Evolutionary conservation across 1,284 basidiomycete species (phyloP).

Genomic region (Marasmius oreades): DNA sequence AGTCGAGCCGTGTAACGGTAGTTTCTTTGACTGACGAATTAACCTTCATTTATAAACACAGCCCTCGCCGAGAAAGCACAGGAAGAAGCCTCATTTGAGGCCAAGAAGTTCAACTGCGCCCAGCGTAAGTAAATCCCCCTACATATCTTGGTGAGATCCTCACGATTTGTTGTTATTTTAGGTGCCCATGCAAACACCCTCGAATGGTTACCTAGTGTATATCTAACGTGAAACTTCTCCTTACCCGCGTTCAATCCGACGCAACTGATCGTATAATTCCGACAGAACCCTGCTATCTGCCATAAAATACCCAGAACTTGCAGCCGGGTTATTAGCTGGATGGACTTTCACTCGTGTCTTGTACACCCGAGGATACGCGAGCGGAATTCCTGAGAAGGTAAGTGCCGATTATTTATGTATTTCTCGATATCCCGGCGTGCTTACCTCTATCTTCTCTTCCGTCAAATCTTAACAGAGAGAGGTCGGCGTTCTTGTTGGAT

Average conservation of each 20-base stretch:
- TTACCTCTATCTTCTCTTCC: neutral
- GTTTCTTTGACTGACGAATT: neutral
- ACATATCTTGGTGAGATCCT: neutral
- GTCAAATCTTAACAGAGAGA: neutral
- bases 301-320: conserved; percentile 35
- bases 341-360: conserved; percentile 37
- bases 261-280: neutral
- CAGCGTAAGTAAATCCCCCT: conserved; percentile 23
- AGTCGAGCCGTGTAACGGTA: neutral
- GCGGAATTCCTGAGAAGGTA: conserved; percentile 33
- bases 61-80: conserved; percentile 45
- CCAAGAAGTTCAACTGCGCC: conserved; percentile 37
- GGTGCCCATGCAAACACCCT: conserved; percentile 49
- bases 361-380: conserved; percentile 39
- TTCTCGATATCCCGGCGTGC: neutral
- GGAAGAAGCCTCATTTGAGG: conserved; percentile 29
- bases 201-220: conserved; percentile 33
- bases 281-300: conserved; percentile 36
- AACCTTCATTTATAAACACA: conserved; percentile 13
- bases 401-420: neutral
- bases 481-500: neutral
- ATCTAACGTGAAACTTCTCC: conserved; percentile 18
- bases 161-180: neutral
- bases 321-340: conserved; percentile 32
- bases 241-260: neutral